These are phyloP conservation scores for Verbena officinalis DNA, from an alignment of 257 asterid genomes.

Conservation along the genomic window DNA sequence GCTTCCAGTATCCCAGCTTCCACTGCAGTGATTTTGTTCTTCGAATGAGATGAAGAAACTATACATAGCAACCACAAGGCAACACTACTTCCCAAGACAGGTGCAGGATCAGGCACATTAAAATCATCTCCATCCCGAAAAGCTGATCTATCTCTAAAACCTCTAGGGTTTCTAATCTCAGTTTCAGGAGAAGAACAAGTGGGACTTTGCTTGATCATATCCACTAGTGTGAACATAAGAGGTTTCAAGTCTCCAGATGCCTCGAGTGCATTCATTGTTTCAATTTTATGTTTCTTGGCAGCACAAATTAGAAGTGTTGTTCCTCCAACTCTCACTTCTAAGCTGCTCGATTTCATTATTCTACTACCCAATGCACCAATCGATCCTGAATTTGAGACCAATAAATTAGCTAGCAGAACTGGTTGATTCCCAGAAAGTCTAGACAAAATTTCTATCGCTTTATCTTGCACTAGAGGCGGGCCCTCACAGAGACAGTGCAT, in stretches of 20 bases:
- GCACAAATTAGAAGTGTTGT: slow-evolving; percentile 66
- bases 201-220: slow-evolving; percentile 69
- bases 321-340: slow-evolving; percentile 84
- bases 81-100: slow-evolving; percentile 65
- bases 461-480: slow-evolving; percentile 60
- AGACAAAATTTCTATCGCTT: slow-evolving; percentile 70
- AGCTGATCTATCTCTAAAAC: slow-evolving; percentile 50
- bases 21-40: slow-evolving; percentile 55
- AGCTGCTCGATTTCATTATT: slow-evolving; percentile 66
- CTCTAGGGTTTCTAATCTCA: slow-evolving; percentile 54
- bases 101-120: slow-evolving; percentile 70
- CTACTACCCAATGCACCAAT: slow-evolving; percentile 69
- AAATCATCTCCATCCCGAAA: slow-evolving; percentile 57
- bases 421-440: slow-evolving; percentile 77
- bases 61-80: slow-evolving; percentile 83
- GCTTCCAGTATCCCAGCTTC: slow-evolving; percentile 86
- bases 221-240: slow-evolving; percentile 66
- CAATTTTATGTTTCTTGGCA: slow-evolving; percentile 64
- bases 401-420: slow-evolving; percentile 49
- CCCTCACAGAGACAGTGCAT: slow-evolving; percentile 74
- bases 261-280: slow-evolving; percentile 58
- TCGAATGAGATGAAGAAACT: slow-evolving; percentile 56
- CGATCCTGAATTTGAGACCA: slow-evolving; percentile 54
- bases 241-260: slow-evolving; percentile 70
- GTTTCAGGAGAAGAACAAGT: slow-evolving; percentile 47